Evolutionary conservation across 2,329 filamentous ascomycete species (phyloP), one percentile per base, ranked within the genome.

Genomic region (Botrytis medusae): DNA sequence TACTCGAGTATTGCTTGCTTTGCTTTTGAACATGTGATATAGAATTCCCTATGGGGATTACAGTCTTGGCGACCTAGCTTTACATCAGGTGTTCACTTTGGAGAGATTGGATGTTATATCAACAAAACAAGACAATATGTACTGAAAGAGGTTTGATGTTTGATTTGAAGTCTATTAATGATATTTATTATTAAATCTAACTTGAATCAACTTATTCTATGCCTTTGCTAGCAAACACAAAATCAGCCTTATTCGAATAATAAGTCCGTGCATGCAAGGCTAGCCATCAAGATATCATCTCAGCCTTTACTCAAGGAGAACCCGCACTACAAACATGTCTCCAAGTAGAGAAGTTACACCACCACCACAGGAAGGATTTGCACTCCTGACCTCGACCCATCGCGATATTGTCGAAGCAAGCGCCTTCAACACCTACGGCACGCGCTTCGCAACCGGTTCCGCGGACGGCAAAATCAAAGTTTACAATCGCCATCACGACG

Each of bases 401-500:
- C 89, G 90, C 79, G 93, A 82, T 67, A 80, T 82, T 77, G 75
- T 81, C 25, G 77, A 79, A 72, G 76, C 80, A 0, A 91, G 95
- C 75, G 92, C 93, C 77, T 97, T 97, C 87, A 98, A 98, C 83
- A 91, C 91, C 77, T 97, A 97, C 82, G 95, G 95, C 78, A 95
- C 94, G 79, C 93, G 95, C 78, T 95, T 95, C 85, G 93, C 95
- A 60, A 96, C 94, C 4, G 94, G 94, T 48, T 96, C 94, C 29
- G 93, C 95, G 29, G 95, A 98, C 82, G 95, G 97, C 82, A 93
- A 92, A 81, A 92, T 98, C 79, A 94, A 95, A 81, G 92, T 98
- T 75, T 98, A 95, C 87, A 93, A 95, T 82, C 88, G 91, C 65
- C 92, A 96, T 51, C 90, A 91, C 77, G 92, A 94, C 78, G 90